Evolutionary conservation across 805 yeast species (phyloP), one percentile per base, ranked within the genome.

Genomic region (Candida anglica): DNA sequence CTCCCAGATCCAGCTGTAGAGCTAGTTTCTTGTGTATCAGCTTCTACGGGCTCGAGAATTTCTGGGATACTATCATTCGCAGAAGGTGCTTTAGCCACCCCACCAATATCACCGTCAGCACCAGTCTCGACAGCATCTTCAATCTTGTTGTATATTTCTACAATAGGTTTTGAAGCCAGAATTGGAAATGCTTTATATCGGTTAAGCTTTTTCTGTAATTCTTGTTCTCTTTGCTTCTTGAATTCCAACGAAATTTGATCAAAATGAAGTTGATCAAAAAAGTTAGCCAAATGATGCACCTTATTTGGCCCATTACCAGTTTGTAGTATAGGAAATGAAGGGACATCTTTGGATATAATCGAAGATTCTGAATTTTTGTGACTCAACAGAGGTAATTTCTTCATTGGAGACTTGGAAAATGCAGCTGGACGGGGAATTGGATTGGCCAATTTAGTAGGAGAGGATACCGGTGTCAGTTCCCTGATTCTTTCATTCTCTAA

Each of bases 91-190:
- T 21, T 20, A 19, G 14, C 13, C 8, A 14, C 17, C 9, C 20
- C 20, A 13, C 32, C 14, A n/a, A 15, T 5, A 24, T 22, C 33
- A 13, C 21, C 13, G 24, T 38, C 46, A n/a, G 45, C 52, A 26
- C 61, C 68, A 3, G 60, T 66, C 36, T 76, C 83, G 5, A 87
- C 93, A 1, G 94, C 96, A 59, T 89, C 97, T 39, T 81, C 79
- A 9, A 86, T 93, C 49, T 86, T 81, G 44, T 86, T 80, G 53
- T 84, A 93, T 17, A 93, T 83, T 47, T 89, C 96, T 15, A 89
- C 97, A 36, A 86, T 82, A 0, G 98, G 98, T 39, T 75, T 80
- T 1, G 93, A 79, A 2, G 79, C 74, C 16, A 79, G 77, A 32
- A 86, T 75, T 5, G 93, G 88, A 10, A 69, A 63, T 0, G 91